A percentile compares a stretch with the other conserved stretches of the same genome.
Conservation (phyloP, 805 yeast genomes). For the Nakazawaea anatomiae region DNA sequence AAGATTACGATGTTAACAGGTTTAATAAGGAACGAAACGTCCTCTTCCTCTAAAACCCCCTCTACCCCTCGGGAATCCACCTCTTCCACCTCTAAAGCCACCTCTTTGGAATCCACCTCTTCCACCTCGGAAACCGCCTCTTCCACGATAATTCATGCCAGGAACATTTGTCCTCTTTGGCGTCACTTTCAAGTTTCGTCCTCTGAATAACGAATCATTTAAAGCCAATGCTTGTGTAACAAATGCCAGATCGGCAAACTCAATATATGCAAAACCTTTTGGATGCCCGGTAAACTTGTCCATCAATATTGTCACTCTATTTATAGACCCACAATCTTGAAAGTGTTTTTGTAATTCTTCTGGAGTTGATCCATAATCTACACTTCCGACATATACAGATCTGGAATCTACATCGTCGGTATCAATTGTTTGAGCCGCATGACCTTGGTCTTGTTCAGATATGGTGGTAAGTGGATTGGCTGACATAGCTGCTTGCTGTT, state of each 20-base stretch:
- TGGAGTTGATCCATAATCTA: slow-evolving; percentile 75
- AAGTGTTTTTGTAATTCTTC: slow-evolving; percentile 76
- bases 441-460: background rate
- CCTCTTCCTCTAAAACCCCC: slow-evolving; percentile 22
- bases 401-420: slow-evolving; percentile 64
- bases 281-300: slow-evolving; percentile 79
- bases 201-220: slow-evolving; percentile 63
- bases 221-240: slow-evolving; percentile 61
- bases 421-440: slow-evolving; percentile 17
- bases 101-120: slow-evolving; percentile 44
- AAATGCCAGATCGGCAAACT: slow-evolving; percentile 58
- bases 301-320: slow-evolving; percentile 71
- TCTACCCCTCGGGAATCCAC: slow-evolving; percentile 21
- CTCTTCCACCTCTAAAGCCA: slow-evolving; percentile 43
- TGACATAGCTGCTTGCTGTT: slow-evolving; percentile 13
- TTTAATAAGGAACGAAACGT: slow-evolving; percentile 26
- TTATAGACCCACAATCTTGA: slow-evolving; percentile 63
- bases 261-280: slow-evolving; percentile 84
- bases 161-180: slow-evolving; percentile 83
- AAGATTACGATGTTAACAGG: too few species aligned
- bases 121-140: slow-evolving; percentile 47
- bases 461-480: background rate
- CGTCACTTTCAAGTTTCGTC: slow-evolving; percentile 65
- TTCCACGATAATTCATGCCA: slow-evolving; percentile 27
- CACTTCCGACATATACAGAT: slow-evolving; percentile 79